These are phyloP conservation scores for Asterochloris erici DNA, from an alignment of 139 green algal genomes.

Conservation along the genomic window DNA sequence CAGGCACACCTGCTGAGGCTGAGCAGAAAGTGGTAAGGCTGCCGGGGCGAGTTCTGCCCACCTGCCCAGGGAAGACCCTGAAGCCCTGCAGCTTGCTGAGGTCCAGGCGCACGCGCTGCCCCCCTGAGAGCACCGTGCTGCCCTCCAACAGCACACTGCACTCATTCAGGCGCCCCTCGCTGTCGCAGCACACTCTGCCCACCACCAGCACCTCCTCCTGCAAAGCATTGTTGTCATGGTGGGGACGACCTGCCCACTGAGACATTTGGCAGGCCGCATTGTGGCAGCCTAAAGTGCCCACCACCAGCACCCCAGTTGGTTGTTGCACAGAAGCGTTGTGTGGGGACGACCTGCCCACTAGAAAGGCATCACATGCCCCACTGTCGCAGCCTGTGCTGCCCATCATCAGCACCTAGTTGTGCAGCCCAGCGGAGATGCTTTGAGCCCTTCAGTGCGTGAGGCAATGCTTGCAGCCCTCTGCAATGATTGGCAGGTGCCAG, in stretches of 20 bases:
- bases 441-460: too few species aligned
- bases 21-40: too few species aligned
- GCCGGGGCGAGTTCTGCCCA: not conserved
- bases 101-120: conserved; percentile 67
- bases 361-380: not conserved
- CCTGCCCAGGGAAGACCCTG: conserved; percentile 72
- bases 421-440: too few species aligned
- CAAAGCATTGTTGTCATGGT: not conserved
- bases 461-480: too few species aligned
- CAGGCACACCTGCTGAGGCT: too few species aligned
- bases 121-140: conserved; percentile 40
- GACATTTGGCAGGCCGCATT: not conserved
- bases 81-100: conserved; percentile 45
- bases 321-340: conserved; percentile 39
- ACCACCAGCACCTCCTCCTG: conserved; percentile 62
- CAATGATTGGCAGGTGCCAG: too few species aligned
- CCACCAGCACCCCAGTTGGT: conserved; percentile 47
- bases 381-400: not conserved
- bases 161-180: conserved; percentile 57
- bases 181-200: conserved; percentile 67
- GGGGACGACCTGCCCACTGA: not conserved
- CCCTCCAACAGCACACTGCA: conserved; percentile 77
- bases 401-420: too few species aligned
- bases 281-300: conserved; percentile 37
- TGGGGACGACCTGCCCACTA: not conserved